phyloP scores from a whole-genome alignment of 306 rosid genomes.

The Senna tora region DNA sequence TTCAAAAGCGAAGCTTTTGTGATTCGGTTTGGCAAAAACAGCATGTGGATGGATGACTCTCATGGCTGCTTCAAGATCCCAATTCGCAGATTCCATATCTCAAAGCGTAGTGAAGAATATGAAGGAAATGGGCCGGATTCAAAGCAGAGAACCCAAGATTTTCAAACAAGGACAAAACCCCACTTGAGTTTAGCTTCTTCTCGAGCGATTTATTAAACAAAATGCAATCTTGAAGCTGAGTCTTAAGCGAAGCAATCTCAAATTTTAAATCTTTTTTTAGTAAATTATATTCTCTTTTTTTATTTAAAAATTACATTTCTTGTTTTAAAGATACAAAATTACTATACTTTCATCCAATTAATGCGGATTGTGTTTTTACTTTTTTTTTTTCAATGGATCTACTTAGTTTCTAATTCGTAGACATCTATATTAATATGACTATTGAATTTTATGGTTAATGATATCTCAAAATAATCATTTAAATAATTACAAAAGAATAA shows the following conservation, averaged over 20 bases:
- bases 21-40: conserved; percentile 47
- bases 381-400: no score
- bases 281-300: no score
- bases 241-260: conserved; percentile 36
- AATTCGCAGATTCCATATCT: conserved; percentile 81
- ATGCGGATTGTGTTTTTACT: no score
- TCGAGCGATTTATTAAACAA: conserved; percentile 56
- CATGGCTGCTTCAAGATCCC: conserved; percentile 81
- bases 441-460: no score
- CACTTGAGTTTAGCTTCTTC: conserved; percentile 70
- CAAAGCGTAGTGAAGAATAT: conserved; percentile 58
- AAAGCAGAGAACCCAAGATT: conserved; percentile 45
- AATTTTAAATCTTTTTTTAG: no score
- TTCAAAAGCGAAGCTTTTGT: conserved; percentile 58
- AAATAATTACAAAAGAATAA: no score
- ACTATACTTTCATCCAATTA: no score
- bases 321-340: no score
- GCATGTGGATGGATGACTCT: conserved; percentile 66
- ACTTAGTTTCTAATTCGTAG: no score
- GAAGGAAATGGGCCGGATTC: conserved; percentile 64
- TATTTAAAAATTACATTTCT: no score
- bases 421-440: no score
- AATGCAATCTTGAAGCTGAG: conserved; percentile 46
- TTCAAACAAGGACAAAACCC: conserved; percentile 62
- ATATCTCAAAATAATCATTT: no score